Evolutionary conservation across 2,329 filamentous ascomycete species (phyloP), one percentile per base, ranked within the genome.

Genomic region (Colletotrichum phormii): DNA sequence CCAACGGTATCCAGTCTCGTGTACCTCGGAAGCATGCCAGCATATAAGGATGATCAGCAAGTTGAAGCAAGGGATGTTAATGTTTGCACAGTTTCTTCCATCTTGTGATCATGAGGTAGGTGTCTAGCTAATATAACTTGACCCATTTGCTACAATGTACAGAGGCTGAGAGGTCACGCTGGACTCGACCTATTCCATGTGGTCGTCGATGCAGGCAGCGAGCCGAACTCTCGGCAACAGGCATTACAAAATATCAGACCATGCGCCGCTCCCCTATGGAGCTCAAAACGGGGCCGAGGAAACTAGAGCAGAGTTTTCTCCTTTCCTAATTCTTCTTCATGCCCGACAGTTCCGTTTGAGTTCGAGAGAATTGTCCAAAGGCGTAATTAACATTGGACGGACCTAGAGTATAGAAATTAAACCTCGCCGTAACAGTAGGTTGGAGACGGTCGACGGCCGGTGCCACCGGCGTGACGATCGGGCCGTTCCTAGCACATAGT

Each of bases 191-290:
- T 61, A 6, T 12, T 61, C 26, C 24, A 49, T 58, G 37, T 58
- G 12, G 37, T n/a, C 59, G 42, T 61, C 9, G 35, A 58, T 51
- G 57, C 55, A 58, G 57, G 31, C 58, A 62, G n/a, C 31, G 13
- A 60, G 49, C 63, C 63, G 55, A 55, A 53, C 29, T 22, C 67
- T 71, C 63, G 55, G 67, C 54, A 61, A 57, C 33, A 70, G 53
- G 42, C 29, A 51, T 53, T 26, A 7, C 29, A 49, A 31, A 61
- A 49, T 18, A 49, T 61, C 61, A 54, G 61, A 31, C 29, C 31
- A 63, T 42, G 42, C 18, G 42, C 26, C 5, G 26, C 26, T 35
- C 29, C 62, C 58, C 63, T 26, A 54, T 42, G 22, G 22, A 26
- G 53, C 42, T 54, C 64, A 35, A 53, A 35, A 51, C 57, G 35